These are phyloP conservation scores for Mycena belliarum DNA, from an alignment of 768 basidiomycete genomes.

Conservation along the genomic window DNA sequence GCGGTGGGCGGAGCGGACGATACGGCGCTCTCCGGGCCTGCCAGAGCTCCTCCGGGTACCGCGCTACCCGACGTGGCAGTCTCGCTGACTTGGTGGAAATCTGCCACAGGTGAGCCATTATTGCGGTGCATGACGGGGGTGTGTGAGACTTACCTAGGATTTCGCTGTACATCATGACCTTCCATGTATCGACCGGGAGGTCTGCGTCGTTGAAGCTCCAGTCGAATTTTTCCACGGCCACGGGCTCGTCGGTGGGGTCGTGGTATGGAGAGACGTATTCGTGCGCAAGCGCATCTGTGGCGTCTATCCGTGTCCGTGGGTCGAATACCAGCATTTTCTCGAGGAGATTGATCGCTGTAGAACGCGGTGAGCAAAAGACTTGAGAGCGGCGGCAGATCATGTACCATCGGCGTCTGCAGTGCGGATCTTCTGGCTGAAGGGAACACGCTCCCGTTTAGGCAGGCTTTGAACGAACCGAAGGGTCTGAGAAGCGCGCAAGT, in stretches of 20 bases:
- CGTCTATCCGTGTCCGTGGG: conserved; percentile 94
- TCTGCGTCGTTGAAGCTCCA: conserved; percentile 99
- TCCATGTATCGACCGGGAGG: conserved; percentile 98
- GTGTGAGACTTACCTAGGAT: conserved; percentile 78
- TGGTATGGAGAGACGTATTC: conserved; percentile 97
- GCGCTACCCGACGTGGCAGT: conserved; percentile 44
- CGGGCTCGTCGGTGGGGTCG: conserved; percentile 96
- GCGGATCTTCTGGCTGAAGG: conserved; percentile 91
- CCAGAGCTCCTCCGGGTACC: conserved; percentile 67
- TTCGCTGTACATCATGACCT: conserved; percentile 99
- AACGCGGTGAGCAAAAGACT: neutral
- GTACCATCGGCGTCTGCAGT: conserved; percentile 84
- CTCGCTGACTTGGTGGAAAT: conserved; percentile 81
- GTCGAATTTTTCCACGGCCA: conserved; percentile 92
- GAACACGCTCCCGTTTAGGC: conserved; percentile 93
- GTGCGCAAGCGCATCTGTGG: conserved; percentile 85
- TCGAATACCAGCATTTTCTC: conserved; percentile 99
- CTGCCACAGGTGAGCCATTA: conserved; percentile 34
- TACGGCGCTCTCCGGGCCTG: conserved; percentile 52
- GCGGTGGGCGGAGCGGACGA: conserved; percentile 24
- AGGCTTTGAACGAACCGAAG: conserved; percentile 97
- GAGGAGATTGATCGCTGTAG: conserved; percentile 86
- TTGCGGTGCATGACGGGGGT: neutral
- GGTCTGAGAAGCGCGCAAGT: conserved; percentile 57
- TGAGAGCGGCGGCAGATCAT: conserved; percentile 27